Evolutionary conservation across 352 stramenopile genomes (phyloP), one percentile per base, ranked within the genome.

Genomic region (Globisporangium middletonii): DNA sequence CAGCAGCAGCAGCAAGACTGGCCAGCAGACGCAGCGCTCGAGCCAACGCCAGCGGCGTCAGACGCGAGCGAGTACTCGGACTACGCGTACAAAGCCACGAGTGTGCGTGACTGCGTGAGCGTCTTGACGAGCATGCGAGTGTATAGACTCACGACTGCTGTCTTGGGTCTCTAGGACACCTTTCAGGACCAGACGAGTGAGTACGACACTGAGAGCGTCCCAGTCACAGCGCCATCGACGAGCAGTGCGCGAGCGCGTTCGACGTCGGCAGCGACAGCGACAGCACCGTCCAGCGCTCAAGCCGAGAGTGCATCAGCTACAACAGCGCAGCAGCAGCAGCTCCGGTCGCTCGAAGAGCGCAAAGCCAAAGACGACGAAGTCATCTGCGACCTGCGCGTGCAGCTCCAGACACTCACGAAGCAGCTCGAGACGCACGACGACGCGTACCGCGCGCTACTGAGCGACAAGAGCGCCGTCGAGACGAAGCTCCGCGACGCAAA

Each of bases 301-400:
- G 59, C 33, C 2, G 59, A 64, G 27, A 45, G 41, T 45, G 12
- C 41, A 3, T n/a, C 8, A 8, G 30, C 30, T 35, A 35, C 41
- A 45, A n/a, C 41, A 45, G 30, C 50, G 7, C 58, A 54, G 19
- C 28, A 54, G 26, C 57, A 44, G n/a, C 49, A 77, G 33, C 48
- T 74, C 26, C 59, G 74, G 46, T 66, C 56, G 23, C 61, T 78
- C 51, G 60, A 77, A 28, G 60, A 68, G 28, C 66, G 64, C n/a
- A 77, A 70, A 8, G 44, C 19, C 9, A 65, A 67, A 30, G 68
- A 77, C 18, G 57, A 71, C 12, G 53, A 73, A 19, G 27, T 42
- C 26, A 66, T 73, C 4, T 50, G 43, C 19, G 51, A 72, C 8
- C 33, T 65, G 18, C 50, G 52, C 1, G 19, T 60, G 18, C 55